Evolutionary conservation across 345 rosid species (phyloP).

Genomic region (Citropsis articulata): DNA sequence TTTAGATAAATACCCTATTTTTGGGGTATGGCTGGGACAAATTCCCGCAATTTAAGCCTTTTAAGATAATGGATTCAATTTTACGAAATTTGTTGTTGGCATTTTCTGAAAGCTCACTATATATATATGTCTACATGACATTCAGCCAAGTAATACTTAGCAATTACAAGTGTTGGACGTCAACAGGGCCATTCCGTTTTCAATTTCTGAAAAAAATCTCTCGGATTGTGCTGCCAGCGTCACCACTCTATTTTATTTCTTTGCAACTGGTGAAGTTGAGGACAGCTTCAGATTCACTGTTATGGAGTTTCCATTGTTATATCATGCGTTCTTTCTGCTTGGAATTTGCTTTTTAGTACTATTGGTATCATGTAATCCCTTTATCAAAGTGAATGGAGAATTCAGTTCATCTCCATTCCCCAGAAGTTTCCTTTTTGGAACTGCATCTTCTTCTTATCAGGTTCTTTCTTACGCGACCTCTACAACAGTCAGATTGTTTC

Average conservation of each 20-base stretch:
- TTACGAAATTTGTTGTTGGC: not conserved
- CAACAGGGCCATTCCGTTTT: not conserved
- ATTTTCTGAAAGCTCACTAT: not conserved
- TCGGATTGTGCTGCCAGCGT: not conserved
- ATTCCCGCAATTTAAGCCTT: too few relatives aligned
- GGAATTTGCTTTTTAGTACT: conserved; percentile 11
- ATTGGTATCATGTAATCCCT: conserved; percentile 14
- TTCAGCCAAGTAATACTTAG: not conserved
- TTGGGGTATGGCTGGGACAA: accelerated
- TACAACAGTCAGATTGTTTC: not conserved
- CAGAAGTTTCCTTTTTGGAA: conserved; percentile 60
- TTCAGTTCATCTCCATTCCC: conserved; percentile 32
- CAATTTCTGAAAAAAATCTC: not conserved
- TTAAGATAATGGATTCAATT: not conserved
- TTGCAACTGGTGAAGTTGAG: not conserved
- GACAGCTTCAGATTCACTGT: not conserved
- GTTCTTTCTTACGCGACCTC: conserved; percentile 22
- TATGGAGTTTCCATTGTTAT: conserved; percentile 20
- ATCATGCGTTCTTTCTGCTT: conserved; percentile 14
- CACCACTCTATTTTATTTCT: not conserved
- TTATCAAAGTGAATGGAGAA: conserved; percentile 3
- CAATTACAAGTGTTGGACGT: not conserved
- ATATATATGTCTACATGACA: not conserved
- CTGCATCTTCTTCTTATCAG: conserved; percentile 83
- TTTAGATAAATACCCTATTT: too few relatives aligned